A percentile compares a stretch with the other conserved stretches of the same genome.
Conservation (phyloP, 306 rosid species). For the Fragaria iinumae region DNA sequence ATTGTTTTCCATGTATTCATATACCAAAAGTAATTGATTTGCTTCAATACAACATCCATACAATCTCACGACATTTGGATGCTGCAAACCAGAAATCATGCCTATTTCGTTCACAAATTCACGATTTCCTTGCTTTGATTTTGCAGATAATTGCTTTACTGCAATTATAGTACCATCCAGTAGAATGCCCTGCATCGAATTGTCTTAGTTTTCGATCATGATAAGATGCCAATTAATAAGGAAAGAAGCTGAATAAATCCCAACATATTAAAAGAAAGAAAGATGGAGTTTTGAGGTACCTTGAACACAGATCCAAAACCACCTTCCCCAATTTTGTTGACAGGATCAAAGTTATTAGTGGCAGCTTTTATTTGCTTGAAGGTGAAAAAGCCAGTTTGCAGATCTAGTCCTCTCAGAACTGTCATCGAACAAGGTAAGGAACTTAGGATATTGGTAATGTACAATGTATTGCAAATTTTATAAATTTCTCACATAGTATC, state of each 20-base stretch:
- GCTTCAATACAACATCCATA: slow-evolving; percentile 54
- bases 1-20: slow-evolving; percentile 62
- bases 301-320: slow-evolving; percentile 77
- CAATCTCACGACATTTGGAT: slow-evolving; percentile 58
- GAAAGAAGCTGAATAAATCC: neutral
- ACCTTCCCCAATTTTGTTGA: slow-evolving; percentile 70
- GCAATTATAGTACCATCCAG: slow-evolving; percentile 52
- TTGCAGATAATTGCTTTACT: slow-evolving; percentile 56
- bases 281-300: slow-evolving; percentile 30
- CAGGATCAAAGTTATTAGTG: slow-evolving; percentile 50
- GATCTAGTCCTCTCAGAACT: neutral
- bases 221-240: neutral
- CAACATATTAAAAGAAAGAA: neutral
- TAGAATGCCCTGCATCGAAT: slow-evolving; percentile 38
- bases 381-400: neutral
- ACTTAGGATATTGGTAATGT: neutral
- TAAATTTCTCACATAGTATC: neutral
- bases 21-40: slow-evolving; percentile 47
- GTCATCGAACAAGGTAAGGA: neutral
- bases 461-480: neutral
- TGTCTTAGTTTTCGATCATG: neutral
- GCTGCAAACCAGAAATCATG: slow-evolving; percentile 49
- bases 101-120: slow-evolving; percentile 58
- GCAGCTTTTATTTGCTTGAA: slow-evolving; percentile 32
- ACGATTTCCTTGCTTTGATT: slow-evolving; percentile 48